These are phyloP conservation scores for Pestalotiopsis sp. DNA, from an alignment of 2,329 filamentous ascomycete species.

Conservation along the genomic window DNA sequence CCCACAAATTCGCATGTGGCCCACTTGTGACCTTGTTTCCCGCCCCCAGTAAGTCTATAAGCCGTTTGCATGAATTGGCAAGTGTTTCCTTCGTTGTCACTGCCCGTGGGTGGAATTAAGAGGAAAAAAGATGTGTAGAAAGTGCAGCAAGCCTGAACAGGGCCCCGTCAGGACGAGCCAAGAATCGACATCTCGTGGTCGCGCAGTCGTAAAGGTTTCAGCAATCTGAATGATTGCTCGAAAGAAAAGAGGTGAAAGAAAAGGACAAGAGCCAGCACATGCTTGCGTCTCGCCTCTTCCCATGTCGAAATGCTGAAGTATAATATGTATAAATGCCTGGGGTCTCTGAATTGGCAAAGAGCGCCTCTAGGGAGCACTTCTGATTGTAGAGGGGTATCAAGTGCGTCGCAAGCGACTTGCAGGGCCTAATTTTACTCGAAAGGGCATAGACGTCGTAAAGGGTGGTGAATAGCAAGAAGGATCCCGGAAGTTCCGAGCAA, in stretches of 20 bases:
- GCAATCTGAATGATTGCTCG: background rate
- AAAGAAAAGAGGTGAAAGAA: background rate
- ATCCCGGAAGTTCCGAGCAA: background rate
- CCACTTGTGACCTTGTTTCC: background rate
- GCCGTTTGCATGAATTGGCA: background rate
- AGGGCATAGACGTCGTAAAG: slow-evolving; percentile 8
- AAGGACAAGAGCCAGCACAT: background rate
- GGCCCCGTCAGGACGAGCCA: background rate
- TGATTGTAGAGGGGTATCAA: slow-evolving; percentile 1
- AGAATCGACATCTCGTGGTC: background rate
- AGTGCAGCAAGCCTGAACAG: background rate
- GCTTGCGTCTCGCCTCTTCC: background rate
- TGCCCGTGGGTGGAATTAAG: background rate
- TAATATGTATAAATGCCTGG: background rate
- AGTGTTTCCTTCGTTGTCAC: background rate
- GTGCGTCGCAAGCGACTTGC: slow-evolving; percentile 6
- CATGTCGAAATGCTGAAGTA: background rate
- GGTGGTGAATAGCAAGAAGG: background rate
- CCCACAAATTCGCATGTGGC: background rate
- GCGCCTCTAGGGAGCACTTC: slow-evolving; percentile 3
- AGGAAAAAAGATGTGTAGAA: background rate
- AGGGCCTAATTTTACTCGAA: slow-evolving; percentile 6
- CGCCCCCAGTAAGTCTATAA: background rate
- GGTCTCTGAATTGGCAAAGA: slow-evolving; percentile 1
- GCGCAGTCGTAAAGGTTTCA: background rate